phyloP scores from a whole-genome alignment of 352 stramenopile species.

The Phytopythium kandeliae region DNA sequence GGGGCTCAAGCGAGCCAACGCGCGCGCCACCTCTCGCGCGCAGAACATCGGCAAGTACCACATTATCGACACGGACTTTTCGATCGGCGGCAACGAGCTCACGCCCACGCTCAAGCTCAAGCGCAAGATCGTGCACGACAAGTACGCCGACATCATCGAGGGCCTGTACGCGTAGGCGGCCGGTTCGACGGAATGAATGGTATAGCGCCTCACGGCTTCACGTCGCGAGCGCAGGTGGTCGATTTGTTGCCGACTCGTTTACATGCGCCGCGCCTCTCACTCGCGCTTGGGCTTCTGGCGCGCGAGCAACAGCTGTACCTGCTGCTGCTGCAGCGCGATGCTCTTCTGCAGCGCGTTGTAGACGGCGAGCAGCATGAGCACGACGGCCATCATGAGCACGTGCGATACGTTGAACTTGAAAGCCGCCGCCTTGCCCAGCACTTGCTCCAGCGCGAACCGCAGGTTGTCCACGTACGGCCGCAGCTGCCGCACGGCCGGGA shows the following conservation, averaged over 20 bases:
- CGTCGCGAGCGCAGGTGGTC: background rate
- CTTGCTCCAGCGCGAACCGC: slow-evolving; percentile 59
- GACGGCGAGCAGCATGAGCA: slow-evolving; percentile 71
- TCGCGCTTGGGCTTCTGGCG: slow-evolving; percentile 42
- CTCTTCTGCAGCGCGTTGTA: slow-evolving; percentile 71
- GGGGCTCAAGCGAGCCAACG: slow-evolving; percentile 77
- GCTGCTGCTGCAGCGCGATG: slow-evolving; percentile 69
- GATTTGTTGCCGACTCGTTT: too few species aligned
- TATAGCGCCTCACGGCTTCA: too few species aligned
- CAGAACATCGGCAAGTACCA: slow-evolving; percentile 86
- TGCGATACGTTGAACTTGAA: slow-evolving; percentile 82
- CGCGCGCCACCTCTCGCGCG: slow-evolving; percentile 65
- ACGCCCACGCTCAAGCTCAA: slow-evolving; percentile 97
- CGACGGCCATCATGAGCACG: slow-evolving; percentile 74
- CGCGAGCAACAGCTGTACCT: slow-evolving; percentile 39
- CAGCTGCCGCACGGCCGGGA: slow-evolving; percentile 49
- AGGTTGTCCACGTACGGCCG: slow-evolving; percentile 64
- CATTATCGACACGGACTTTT: slow-evolving; percentile 89
- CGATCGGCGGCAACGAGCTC: slow-evolving; percentile 87
- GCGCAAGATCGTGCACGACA: slow-evolving; percentile 89
- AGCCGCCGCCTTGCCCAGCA: slow-evolving; percentile 67
- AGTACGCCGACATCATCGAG: slow-evolving; percentile 89
- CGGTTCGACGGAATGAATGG: too few species aligned
- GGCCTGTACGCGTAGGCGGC: slow-evolving; percentile 74
- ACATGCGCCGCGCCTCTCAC: slow-evolving; percentile 10